Evolutionary conservation across 352 stramenopile genomes (phyloP).

Genomic region (Phytophthora megakarya): DNA sequence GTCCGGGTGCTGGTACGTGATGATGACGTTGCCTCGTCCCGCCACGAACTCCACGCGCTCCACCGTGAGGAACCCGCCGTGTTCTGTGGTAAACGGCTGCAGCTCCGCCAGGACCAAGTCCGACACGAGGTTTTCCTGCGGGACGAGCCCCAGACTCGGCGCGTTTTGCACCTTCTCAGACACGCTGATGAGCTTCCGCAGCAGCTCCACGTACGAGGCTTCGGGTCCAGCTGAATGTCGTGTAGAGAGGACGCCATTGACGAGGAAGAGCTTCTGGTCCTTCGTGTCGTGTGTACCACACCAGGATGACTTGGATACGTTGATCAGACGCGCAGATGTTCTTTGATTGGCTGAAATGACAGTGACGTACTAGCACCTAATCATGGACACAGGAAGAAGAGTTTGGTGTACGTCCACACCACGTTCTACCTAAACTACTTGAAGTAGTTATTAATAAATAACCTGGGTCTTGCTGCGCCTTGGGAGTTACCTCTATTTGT

Average conservation of each 20-base stretch:
- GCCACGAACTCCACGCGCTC: constrained; percentile 83
- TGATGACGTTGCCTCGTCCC: constrained; percentile 89
- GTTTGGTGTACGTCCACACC: no score
- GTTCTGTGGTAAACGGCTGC: constrained; percentile 71
- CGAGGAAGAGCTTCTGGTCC: not conserved
- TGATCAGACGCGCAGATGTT: not conserved
- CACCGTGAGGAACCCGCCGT: constrained; percentile 72
- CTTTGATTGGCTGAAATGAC: not conserved
- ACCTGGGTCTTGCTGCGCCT: no score
- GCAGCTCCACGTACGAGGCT: constrained; percentile 78
- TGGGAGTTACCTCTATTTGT: no score
- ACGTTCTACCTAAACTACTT: no score
- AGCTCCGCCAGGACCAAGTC: constrained; percentile 86
- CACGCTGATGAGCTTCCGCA: constrained; percentile 81
- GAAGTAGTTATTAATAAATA: no score
- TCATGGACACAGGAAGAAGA: no score
- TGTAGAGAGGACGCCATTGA: constrained; percentile 19
- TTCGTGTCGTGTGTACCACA: not conserved
- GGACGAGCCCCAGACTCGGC: constrained; percentile 46
- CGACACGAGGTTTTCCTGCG: constrained; percentile 71
- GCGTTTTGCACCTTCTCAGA: constrained; percentile 54
- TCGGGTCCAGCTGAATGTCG: constrained; percentile 69
- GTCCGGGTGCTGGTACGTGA: constrained; percentile 82
- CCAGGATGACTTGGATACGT: not conserved
- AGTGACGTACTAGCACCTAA: no score